phyloP scores from a whole-genome alignment of 2,329 filamentous ascomycete genomes.

The Hypoxylon sp. region DNA sequence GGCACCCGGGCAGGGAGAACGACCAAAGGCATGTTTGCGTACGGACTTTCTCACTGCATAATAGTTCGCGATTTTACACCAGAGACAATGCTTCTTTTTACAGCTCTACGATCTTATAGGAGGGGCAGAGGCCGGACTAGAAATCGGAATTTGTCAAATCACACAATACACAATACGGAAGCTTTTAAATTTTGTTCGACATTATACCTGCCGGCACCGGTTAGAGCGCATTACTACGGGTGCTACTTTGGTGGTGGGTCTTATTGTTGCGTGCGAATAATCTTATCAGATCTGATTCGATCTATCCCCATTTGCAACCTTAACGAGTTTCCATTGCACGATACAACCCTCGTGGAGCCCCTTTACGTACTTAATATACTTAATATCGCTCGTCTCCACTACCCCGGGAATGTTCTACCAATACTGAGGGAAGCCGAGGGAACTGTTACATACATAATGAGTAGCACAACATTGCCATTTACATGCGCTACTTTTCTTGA shows the following conservation, averaged over 20 bases:
- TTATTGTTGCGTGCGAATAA: constrained; percentile 15
- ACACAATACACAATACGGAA: constrained; percentile 10
- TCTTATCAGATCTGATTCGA: constrained; percentile 25
- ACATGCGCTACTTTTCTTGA: not conserved
- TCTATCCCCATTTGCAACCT: constrained; percentile 11
- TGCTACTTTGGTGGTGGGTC: constrained; percentile 17
- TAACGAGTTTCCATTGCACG: constrained; percentile 6
- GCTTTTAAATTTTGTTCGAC: constrained; percentile 9
- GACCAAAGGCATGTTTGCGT: constrained; percentile 44
- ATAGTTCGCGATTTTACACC: not conserved
- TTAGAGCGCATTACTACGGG: constrained; percentile 33
- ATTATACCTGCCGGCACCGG: constrained; percentile 24
- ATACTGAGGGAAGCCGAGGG: not conserved
- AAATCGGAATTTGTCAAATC: constrained; percentile 10
- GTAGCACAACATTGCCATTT: not conserved
- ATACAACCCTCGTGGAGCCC: constrained; percentile 18
- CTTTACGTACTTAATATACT: constrained; percentile 13
- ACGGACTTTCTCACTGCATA: not conserved
- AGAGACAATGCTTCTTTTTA: not conserved
- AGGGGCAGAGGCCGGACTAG: constrained; percentile 8
- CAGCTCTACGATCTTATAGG: constrained; percentile 9
- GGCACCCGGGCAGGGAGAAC: constrained; percentile 47
- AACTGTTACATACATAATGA: constrained; percentile 1
- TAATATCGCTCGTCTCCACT: not conserved
- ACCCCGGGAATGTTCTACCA: not conserved